phyloP scores from a whole-genome alignment of 805 yeast species.

The Ogataea henricii region DNA sequence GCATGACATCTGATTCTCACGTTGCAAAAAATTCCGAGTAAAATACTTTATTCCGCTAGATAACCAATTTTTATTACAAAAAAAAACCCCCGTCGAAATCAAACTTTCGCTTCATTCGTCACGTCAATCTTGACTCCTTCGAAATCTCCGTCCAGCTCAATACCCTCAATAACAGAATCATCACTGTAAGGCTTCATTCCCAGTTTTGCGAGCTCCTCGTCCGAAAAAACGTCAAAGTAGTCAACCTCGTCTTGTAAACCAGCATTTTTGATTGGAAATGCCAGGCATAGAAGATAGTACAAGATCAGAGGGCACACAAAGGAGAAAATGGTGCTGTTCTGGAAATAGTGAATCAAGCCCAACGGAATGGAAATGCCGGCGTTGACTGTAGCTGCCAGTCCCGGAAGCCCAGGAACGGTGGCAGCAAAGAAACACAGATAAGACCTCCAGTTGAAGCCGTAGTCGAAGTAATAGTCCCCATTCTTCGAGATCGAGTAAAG shows the following conservation, averaged over 20 bases:
- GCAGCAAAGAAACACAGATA: constrained; percentile 40
- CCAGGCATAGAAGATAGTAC: constrained; percentile 36
- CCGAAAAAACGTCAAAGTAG: constrained; percentile 33
- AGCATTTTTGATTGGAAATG: constrained; percentile 40
- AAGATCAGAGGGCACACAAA: constrained; percentile 42
- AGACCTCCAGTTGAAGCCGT: constrained; percentile 48
- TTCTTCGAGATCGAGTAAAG: constrained; percentile 1
- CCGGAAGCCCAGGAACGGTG: constrained; percentile 40
- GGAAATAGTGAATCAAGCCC: constrained; percentile 46
- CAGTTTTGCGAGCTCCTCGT: constrained; percentile 34
- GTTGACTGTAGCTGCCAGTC: constrained; percentile 34
- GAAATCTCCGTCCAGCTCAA: neutral
- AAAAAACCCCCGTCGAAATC: neutral
- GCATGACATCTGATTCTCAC: neutral
- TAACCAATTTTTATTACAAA: neutral
- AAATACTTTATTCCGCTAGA: neutral
- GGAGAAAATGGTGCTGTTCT: constrained; percentile 46
- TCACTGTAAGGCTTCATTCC: constrained; percentile 24
- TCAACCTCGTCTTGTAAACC: constrained; percentile 38
- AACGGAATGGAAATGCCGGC: constrained; percentile 33
- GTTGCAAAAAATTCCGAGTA: neutral
- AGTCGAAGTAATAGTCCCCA: constrained; percentile 40
- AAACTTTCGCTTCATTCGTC: neutral
- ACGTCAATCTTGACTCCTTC: neutral
- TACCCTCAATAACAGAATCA: neutral